phyloP scores from a whole-genome alignment of 495 filamentous ascomycete genomes.

The Pseudoneurospora amorphoporcata region DNA sequence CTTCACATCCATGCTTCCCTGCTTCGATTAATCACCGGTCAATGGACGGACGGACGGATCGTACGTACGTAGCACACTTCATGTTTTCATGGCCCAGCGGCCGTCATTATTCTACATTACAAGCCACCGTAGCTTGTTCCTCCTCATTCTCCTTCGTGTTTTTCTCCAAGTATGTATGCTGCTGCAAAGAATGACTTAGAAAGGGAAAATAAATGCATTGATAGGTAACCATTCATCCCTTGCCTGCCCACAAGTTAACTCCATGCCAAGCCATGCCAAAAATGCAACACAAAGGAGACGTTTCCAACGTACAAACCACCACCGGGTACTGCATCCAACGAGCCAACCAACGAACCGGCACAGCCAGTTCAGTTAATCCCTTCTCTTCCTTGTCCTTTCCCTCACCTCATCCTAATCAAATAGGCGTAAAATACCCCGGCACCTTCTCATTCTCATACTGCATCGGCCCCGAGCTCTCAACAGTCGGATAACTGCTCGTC shows the following conservation, averaged over 20 bases:
- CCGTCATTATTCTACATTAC: no score
- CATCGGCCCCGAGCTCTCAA: background rate
- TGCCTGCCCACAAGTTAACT: background rate
- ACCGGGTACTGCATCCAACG: background rate
- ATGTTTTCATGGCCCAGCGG: no score
- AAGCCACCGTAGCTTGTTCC: no score
- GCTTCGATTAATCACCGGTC: no score
- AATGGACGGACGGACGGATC: no score
- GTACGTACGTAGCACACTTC: no score
- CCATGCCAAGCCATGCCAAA: background rate
- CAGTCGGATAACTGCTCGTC: conserved; percentile 23
- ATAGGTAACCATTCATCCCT: no score
- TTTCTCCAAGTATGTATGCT: no score
- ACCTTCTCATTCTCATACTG: background rate
- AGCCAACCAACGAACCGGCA: background rate
- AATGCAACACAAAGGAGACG: background rate
- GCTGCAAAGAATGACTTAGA: no score
- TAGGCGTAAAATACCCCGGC: background rate
- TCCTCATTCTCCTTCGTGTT: no score
- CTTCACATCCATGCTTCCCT: no score
- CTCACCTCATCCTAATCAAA: background rate
- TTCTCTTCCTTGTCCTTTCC: background rate
- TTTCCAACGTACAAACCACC: background rate
- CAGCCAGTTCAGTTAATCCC: background rate
- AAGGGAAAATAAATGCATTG: no score